A percentile compares a stretch with the other conserved stretches of the same genome.
phyloP scores from a whole-genome alignment of 2,329 filamentous ascomycete species.

The Aspergillus hortae region DNA sequence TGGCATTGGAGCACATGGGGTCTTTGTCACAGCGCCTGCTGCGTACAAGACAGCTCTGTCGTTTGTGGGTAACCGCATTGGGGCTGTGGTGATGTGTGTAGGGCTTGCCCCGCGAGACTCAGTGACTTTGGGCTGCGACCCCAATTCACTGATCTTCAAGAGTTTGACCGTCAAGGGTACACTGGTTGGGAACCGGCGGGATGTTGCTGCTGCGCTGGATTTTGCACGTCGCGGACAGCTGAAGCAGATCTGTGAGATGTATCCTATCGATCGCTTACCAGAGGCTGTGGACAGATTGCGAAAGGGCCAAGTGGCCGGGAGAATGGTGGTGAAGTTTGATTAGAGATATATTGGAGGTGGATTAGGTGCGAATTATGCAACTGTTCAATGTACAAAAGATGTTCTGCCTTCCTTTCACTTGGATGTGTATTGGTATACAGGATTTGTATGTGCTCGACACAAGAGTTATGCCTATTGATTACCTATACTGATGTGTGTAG shows the following conservation, averaged over 20 bases:
- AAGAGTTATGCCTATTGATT: too few relatives aligned
- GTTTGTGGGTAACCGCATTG: slow-evolving; percentile 40
- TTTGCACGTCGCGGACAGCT: slow-evolving; percentile 50
- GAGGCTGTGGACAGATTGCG: slow-evolving; percentile 51
- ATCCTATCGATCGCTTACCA: slow-evolving; percentile 45
- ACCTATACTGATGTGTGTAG: too few relatives aligned
- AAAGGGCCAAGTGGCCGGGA: slow-evolving; percentile 49
- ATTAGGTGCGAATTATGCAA: too few relatives aligned
- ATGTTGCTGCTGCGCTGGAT: slow-evolving; percentile 33
- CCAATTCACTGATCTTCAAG: slow-evolving; percentile 22
- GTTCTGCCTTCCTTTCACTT: too few relatives aligned
- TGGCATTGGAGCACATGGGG: slow-evolving; percentile 47
- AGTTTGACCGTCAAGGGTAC: slow-evolving; percentile 27
- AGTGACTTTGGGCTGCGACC: slow-evolving; percentile 21
- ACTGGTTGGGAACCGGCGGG: slow-evolving; percentile 28
- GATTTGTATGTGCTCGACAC: too few relatives aligned
- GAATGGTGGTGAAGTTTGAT: slow-evolving; percentile 55
- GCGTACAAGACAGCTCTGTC: slow-evolving; percentile 41
- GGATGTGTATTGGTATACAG: too few relatives aligned
- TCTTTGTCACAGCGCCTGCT: slow-evolving; percentile 39
- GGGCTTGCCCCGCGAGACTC: slow-evolving; percentile 30
- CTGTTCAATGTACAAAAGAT: too few relatives aligned
- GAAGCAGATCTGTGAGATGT: slow-evolving; percentile 49
- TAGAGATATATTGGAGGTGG: too few relatives aligned
- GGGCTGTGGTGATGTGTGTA: slow-evolving; percentile 52